Base-by-base conservation (phyloP, 331 rosid genomes). In the Prunus yedoensis region DNA sequence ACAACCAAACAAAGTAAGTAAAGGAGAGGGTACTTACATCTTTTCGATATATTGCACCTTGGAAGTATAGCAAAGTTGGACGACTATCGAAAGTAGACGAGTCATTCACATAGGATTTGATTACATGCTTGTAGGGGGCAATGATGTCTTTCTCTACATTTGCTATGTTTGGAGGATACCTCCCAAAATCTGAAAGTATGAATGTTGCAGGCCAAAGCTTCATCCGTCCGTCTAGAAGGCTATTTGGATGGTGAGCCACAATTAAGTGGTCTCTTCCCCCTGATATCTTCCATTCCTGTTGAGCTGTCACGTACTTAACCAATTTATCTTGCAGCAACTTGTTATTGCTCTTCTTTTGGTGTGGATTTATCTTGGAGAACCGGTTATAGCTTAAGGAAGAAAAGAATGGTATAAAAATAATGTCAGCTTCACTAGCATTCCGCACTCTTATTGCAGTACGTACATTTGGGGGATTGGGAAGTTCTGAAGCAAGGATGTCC, bases 191-290 rank as follows among this genome's bases (percentile, higher is more conserved):
- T 0, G 98, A 75, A 58, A 93, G 91, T 70, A 93, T 81, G 69
- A 89, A 93, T 8, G 87, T 81, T 9, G 93, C 95, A 50, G 91
- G 86, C 89, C 93, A 91, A 6, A 93, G 62, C 45, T 88, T 83
- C 75, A 53, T 84, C 77, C 98, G 86, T 5, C 95, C 97, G 41
- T 88, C 86, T 78, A 86, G 77, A 89, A 93, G 86, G 74, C 98
- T 93, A 75, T 93, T 93, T 0, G 98, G 97, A 87, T 93, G 97
- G 68, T 93, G 98, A 5, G 95, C 96, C 81, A 93, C 70, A 51
- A 93, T 84, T 83, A 93, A 77, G 82, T 93, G 98, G 63, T 93
- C 95, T 74, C 52, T 77, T 64, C 98, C 97, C 41, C 93, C 90
- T 10, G 90, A 89, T 8, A 66, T 85, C 80, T 85, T 89, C 98